Base-by-base conservation (phyloP, 148 eudicot species). In the Polygonum maritimum region DNA sequence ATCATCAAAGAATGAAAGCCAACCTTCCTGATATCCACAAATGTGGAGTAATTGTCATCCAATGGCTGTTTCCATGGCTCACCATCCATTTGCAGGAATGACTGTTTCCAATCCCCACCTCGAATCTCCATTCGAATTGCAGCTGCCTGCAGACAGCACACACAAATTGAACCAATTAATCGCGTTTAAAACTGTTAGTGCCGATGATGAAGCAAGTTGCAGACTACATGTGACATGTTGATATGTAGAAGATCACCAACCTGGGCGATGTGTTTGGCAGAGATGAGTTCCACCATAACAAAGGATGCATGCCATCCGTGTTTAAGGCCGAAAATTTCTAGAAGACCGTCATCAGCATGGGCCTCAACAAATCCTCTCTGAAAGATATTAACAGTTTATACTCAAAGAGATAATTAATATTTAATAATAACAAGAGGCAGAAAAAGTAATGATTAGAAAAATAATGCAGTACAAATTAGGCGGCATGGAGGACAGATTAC, bases 251-350 rank as follows among this genome's bases (percentile, higher is more conserved):
- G 10, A 48, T 21, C 65, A 51, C 81, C 62, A 16, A 94, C 98
- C 98, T 94, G 98, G 18, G 97, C 97, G 13, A 94, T 87, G 84
- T 94, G 98, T 85, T 91, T 90, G 79, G 98, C 98, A 33, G 97
- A 84, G 77, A 91, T 90, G n/a, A 94, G 86, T 84, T 91, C 97
- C 26, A 84, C 92, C 95, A 94, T 86, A 74, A 94, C 98, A 75
- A 94, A 88, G 39, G 98, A 94, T 65, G 98, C 98, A 82, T 94
- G 98, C 98, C 98, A 94, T 74, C 98, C 98, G 57, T 94, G 97
- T 83, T 94, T 94, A 1, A 94, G 81, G 77, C 98, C 98, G 41
- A 94, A 94, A 40, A 94, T 79, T 86, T 94, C 98, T 62, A 94
- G 51, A 77, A 85, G 86, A 48, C 98, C 98, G 74, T 94, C 98